Conservation (phyloP, 2,329 filamentous ascomycete species). For the Boeremia lycopersici region DNA sequence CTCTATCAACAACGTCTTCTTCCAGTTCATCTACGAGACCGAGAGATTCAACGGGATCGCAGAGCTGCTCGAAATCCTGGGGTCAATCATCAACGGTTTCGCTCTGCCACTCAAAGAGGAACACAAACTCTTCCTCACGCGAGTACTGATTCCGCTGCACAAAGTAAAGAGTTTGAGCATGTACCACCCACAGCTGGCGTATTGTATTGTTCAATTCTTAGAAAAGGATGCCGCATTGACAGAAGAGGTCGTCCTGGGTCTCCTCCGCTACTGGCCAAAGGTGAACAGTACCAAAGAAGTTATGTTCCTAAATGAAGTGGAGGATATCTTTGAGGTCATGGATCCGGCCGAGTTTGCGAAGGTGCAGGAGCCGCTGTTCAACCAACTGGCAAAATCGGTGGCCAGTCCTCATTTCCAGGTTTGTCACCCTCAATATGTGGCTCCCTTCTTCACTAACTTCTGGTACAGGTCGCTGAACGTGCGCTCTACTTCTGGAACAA, state of each 20-base stretch:
- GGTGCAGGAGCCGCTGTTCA: conserved; percentile 96
- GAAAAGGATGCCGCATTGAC: conserved; percentile 97
- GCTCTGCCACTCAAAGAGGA: conserved; percentile 96
- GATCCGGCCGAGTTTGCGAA: conserved; percentile 98
- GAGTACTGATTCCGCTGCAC: conserved; percentile 90
- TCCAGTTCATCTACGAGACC: conserved; percentile 99
- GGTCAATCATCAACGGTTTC: conserved; percentile 99
- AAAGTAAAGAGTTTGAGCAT: conserved; percentile 99
- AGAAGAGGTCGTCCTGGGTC: conserved; percentile 94
- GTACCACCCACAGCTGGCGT: conserved; percentile 98
- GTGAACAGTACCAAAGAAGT: conserved; percentile 99
- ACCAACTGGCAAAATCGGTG: conserved; percentile 96
- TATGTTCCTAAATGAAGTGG: conserved; percentile 99
- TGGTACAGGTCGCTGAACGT: conserved; percentile 78
- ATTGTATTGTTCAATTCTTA: conserved; percentile 98
- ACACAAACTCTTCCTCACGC: conserved; percentile 95
- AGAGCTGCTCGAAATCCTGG: conserved; percentile 92
- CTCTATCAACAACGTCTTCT: conserved; percentile 99
- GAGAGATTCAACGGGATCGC: conserved; percentile 98
- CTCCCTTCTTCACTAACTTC: neutral
- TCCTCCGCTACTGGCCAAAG: conserved; percentile 98
- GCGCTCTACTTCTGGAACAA: conserved; percentile 99
- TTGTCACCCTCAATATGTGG: conserved; percentile 20
- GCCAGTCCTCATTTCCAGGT: conserved; percentile 97
- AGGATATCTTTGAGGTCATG: conserved; percentile 99